phyloP scores from a whole-genome alignment of 768 basidiomycete genomes.

The Terana coerulea region DNA sequence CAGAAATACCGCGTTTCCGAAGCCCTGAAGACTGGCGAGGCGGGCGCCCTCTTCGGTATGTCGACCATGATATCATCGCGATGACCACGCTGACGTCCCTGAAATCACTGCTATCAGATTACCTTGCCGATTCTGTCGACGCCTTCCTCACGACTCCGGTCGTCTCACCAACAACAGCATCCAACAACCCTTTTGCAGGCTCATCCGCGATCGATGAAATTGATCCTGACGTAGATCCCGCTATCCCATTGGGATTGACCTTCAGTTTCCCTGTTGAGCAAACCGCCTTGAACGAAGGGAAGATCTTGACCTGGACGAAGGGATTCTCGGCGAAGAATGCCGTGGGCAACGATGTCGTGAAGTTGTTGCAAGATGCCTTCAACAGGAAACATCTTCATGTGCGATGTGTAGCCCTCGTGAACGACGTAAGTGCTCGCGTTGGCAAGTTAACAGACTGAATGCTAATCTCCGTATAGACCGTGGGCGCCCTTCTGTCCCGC shows the following conservation, averaged over 20 bases:
- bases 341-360: constrained; percentile 83
- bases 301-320: constrained; percentile 93
- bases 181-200: constrained; percentile 18
- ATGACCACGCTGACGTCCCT: constrained; percentile 1
- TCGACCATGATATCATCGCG: constrained; percentile 2
- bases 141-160: constrained; percentile 74
- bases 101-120: constrained; percentile 54
- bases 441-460: not conserved
- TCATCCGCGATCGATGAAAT: constrained; percentile 17
- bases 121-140: constrained; percentile 95
- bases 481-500: constrained; percentile 89
- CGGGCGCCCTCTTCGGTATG: constrained; percentile 78
- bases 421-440: constrained; percentile 62
- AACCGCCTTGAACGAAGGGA: constrained; percentile 86
- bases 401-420: constrained; percentile 87
- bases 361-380: constrained; percentile 88
- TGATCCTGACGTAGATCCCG: constrained; percentile 32
- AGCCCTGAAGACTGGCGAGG: constrained; percentile 89
- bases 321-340: constrained; percentile 93
- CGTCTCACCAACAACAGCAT: constrained; percentile 14
- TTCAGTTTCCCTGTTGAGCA: constrained; percentile 99
- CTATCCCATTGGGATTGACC: constrained; percentile 79
- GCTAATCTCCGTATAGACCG: constrained; percentile 55
- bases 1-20: constrained; percentile 98
- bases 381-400: constrained; percentile 91